A percentile compares a stretch with the other conserved stretches of the same genome.
These are phyloP conservation scores for Tylopilus felleus DNA, from an alignment of 768 basidiomycete species.

Conservation along the genomic window DNA sequence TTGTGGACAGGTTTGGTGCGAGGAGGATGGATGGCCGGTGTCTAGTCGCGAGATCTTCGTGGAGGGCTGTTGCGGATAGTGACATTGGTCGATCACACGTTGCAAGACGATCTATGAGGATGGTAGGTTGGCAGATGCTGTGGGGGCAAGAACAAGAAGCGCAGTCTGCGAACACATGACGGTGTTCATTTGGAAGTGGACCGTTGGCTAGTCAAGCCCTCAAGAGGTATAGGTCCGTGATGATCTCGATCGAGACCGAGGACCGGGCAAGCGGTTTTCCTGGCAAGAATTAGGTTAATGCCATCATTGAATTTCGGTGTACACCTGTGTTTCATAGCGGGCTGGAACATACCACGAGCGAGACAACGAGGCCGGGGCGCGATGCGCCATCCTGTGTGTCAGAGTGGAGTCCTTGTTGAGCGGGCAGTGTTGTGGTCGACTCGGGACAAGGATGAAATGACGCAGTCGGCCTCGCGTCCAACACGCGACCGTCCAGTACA, in stretches of 20 bases:
- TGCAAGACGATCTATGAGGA: conserved; percentile 4
- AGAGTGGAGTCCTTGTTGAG: neutral
- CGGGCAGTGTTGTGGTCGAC: neutral
- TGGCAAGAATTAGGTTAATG: too few species aligned
- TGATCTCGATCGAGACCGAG: conserved; percentile 16
- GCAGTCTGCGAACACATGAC: neutral
- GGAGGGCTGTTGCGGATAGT: neutral
- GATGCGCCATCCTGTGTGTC: conserved; percentile 1
- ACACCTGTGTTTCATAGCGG: neutral
- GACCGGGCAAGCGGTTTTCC: neutral
- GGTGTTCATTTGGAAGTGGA: conserved; percentile 24
- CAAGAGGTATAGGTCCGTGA: neutral
- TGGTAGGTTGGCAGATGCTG: conserved; percentile 11
- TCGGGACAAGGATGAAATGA: neutral
- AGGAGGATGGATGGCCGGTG: conserved; percentile 17
- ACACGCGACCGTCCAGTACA: neutral
- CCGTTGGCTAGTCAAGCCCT: neutral
- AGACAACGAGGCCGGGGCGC: neutral
- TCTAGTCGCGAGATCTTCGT: conserved; percentile 3
- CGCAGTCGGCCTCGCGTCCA: conserved; percentile 1
- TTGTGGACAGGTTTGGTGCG: conserved; percentile 24
- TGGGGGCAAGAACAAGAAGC: conserved; percentile 9
- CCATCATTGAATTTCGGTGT: too few species aligned
- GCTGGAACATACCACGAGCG: neutral
- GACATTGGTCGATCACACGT: conserved; percentile 17